Conservation (phyloP, 257 asterid species). For the Nicotiana benthamiana region DNA sequence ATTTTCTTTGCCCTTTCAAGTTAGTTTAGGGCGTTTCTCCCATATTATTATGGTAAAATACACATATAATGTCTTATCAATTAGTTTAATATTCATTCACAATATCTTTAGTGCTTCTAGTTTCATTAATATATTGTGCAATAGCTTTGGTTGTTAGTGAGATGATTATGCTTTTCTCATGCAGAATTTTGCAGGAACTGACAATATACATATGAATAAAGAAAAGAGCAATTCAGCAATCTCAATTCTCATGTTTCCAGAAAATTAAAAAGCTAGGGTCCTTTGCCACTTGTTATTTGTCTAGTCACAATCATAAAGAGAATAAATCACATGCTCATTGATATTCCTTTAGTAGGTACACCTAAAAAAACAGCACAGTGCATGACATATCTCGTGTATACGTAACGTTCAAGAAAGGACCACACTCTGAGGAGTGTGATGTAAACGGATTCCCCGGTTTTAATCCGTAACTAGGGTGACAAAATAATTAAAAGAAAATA, state of each 20-base stretch:
- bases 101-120: not conserved
- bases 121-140: not conserved
- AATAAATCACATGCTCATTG: not conserved
- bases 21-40: not conserved
- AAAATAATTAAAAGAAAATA: too few species aligned
- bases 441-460: too few species aligned
- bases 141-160: not conserved
- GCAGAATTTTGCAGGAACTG: not conserved
- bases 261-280: not conserved
- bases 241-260: not conserved
- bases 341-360: not conserved
- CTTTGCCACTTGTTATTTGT: not conserved
- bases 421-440: too few species aligned
- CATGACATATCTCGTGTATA: fast-evolving
- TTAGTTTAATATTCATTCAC: not conserved
- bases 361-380: not conserved
- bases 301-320: not conserved
- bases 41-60: too few species aligned
- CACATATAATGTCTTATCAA: not conserved
- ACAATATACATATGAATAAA: not conserved
- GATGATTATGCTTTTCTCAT: not conserved
- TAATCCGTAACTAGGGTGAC: too few species aligned
- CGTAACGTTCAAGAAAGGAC: too few species aligned
- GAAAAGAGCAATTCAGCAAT: not conserved
- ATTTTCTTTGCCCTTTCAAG: not conserved